Evolutionary conservation across 148 eudicot genomes (phyloP).

Genomic region (Polygonum maritimum): DNA sequence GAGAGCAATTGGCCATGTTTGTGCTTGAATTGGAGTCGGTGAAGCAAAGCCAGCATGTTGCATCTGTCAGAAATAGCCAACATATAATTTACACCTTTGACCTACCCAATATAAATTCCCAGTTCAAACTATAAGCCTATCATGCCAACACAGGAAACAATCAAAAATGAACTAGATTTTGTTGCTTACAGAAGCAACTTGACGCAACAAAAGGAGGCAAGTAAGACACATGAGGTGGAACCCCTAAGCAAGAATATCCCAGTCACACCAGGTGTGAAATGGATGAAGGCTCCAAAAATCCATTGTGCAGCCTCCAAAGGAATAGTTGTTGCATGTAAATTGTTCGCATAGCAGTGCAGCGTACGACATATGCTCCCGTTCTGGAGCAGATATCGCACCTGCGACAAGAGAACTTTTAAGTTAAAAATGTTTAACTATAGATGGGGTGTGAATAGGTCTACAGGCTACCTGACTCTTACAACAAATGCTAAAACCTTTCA

Average conservation of each 20-base stretch:
- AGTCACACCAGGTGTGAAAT: constrained; percentile 79
- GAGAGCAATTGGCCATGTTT: constrained; percentile 96
- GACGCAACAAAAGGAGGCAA: constrained; percentile 87
- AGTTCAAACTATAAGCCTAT: background rate
- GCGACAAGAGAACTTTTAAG: constrained; percentile 76
- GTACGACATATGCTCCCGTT: constrained; percentile 99
- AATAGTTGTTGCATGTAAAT: constrained; percentile 55
- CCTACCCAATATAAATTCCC: background rate
- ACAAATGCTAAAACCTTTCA: background rate
- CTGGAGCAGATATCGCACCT: constrained; percentile 99
- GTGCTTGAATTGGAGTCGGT: constrained; percentile 99
- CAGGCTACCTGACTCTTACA: background rate
- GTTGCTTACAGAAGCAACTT: constrained; percentile 99
- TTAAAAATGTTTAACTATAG: constrained; percentile 20
- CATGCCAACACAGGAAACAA: constrained; percentile 6
- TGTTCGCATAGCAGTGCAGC: constrained; percentile 89
- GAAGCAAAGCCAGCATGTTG: constrained; percentile 76
- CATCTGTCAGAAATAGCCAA: constrained; percentile 35
- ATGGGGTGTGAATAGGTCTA: background rate
- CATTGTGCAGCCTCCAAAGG: constrained; percentile 95
- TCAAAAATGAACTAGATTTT: constrained; percentile 24
- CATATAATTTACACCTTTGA: background rate
- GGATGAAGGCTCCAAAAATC: constrained; percentile 90
- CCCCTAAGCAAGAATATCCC: constrained; percentile 82
- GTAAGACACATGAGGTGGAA: constrained; percentile 63